phyloP scores from a whole-genome alignment of 1,139 yeast genomes.

The Entelexis sorbosivorans region DNA sequence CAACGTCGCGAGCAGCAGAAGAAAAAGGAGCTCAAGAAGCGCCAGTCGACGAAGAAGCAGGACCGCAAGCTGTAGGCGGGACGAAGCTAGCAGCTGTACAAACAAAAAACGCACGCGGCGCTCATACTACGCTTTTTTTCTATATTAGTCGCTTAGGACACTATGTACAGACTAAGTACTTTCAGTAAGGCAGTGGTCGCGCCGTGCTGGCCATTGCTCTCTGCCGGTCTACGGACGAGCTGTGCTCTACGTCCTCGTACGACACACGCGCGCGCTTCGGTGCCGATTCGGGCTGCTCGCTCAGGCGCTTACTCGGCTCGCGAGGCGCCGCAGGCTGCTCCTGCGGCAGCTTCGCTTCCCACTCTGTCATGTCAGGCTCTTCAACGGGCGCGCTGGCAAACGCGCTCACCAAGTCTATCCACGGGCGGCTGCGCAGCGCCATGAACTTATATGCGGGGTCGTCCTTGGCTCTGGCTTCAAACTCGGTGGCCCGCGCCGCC shows the following conservation, averaged over 20 bases:
- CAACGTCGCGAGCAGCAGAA: conserved; percentile 39
- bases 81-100: too few relatives aligned
- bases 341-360: conserved; percentile 2
- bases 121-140: too few relatives aligned
- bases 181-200: conserved; percentile 14
- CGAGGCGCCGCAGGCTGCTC: background rate
- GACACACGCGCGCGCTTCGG: conserved; percentile 11
- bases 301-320: conserved; percentile 1
- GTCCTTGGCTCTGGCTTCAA: background rate
- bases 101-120: too few relatives aligned
- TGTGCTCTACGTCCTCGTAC: conserved; percentile 10
- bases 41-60: conserved; percentile 46
- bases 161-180: background rate
- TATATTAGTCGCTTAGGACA: too few relatives aligned
- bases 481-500: background rate
- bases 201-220: conserved; percentile 6
- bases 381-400: background rate
- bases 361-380: conserved; percentile 6
- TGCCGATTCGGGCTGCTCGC: conserved; percentile 3
- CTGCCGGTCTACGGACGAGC: conserved; percentile 6
- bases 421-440: conserved; percentile 5
- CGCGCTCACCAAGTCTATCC: background rate
- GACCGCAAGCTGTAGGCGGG: conserved; percentile 29
- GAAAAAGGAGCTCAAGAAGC: conserved; percentile 44
- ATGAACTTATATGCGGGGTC: background rate